A percentile compares a stretch with the other conserved stretches of the same genome.
Conservation (phyloP, 371 early-diverging fungal genomes). For the Rhizopus delemar region DNA sequence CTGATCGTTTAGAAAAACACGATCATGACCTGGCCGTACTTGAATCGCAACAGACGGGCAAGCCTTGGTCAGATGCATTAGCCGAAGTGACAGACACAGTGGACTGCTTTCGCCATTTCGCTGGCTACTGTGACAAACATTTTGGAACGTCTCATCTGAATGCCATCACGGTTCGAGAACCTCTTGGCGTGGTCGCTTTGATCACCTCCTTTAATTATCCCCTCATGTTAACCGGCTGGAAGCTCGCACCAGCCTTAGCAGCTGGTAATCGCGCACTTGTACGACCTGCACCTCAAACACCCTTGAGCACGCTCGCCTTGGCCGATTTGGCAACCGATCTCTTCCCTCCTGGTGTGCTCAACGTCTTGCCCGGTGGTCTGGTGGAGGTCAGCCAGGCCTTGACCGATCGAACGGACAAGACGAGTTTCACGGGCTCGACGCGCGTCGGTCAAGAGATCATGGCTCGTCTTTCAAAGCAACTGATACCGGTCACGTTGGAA, state of each 20-base stretch:
- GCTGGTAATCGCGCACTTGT: slow-evolving; percentile 46
- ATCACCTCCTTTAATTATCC: slow-evolving; percentile 87
- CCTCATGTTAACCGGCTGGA: slow-evolving; percentile 73
- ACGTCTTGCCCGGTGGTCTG: slow-evolving; percentile 57
- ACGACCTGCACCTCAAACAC: slow-evolving; percentile 53
- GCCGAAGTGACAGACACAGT: slow-evolving; percentile 60
- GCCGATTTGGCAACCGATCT: slow-evolving; percentile 34
- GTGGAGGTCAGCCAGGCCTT: slow-evolving; percentile 28
- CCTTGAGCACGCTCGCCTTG: slow-evolving; percentile 39
- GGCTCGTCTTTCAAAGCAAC: slow-evolving; percentile 61
- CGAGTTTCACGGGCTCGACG: slow-evolving; percentile 68
- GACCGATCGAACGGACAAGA: slow-evolving; percentile 30
- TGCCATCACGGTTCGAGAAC: slow-evolving; percentile 66
- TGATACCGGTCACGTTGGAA: slow-evolving; percentile 75
- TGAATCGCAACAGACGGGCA: slow-evolving; percentile 85
- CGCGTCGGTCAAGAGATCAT: slow-evolving; percentile 73
- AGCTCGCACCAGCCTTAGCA: slow-evolving; percentile 82
- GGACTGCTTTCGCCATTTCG: slow-evolving; percentile 73
- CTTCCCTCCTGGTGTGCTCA: slow-evolving; percentile 63
- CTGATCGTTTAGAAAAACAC: slow-evolving; percentile 59
- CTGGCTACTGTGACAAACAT: slow-evolving; percentile 77
- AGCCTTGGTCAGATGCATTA: slow-evolving; percentile 62
- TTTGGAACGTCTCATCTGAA: slow-evolving; percentile 29
- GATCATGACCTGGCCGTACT: slow-evolving; percentile 63
- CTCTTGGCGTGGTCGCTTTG: slow-evolving; percentile 73